Evolutionary conservation across 192 early-diverging fungal genomes (phyloP), one percentile per base, ranked within the genome.

Genomic region (Podochytrium sp.): DNA sequence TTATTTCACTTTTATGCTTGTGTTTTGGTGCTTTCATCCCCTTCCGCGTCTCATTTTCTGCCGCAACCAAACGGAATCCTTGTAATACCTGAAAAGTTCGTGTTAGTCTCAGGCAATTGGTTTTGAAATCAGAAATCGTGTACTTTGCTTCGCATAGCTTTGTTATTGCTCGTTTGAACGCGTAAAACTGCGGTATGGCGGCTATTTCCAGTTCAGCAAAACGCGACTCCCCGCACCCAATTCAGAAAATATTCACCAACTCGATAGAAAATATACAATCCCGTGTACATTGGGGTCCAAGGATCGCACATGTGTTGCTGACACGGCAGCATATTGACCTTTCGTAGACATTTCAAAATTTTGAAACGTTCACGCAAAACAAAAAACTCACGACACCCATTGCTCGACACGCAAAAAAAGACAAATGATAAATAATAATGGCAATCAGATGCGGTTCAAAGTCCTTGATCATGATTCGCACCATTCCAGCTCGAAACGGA

Each of bases 111-210:
- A n/a, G 37, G 20, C 61, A 34, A 32, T 37, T 3, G 20, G 0
- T 20, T 23, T 23, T 58, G 6, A 30, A 43, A 37, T 3, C 25
- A 58, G 3, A 47, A 51, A 40, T 14, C 23, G 51, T 79, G 2
- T 69, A 84, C 82, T 84, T 84, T 56, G 83, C 75, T 53, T 84
- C 73, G 51, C 83, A 84, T 2, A 84, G 71, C 71, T 74, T 65
- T 27, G 71, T 72, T 10, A 73, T 71, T 2, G 79, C 78, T 0
- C 71, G 51, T 53, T 79, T 70, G 40, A 78, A 75, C 7, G 55
- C 64, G 57, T 72, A 81, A 53, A 78, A 80, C 57, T 84, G 80
- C 5, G 60, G 63, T 18, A 84, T 73, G 25, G 80, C 63, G 23
- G 73, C 83, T 80, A 53, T 23, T 18, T 14, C 37, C 7, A 61